A percentile compares a stretch with the other conserved stretches of the same genome.
These are phyloP conservation scores for Paraleonurus japonicus DNA, from an alignment of 257 asterid species.

Conservation along the genomic window DNA sequence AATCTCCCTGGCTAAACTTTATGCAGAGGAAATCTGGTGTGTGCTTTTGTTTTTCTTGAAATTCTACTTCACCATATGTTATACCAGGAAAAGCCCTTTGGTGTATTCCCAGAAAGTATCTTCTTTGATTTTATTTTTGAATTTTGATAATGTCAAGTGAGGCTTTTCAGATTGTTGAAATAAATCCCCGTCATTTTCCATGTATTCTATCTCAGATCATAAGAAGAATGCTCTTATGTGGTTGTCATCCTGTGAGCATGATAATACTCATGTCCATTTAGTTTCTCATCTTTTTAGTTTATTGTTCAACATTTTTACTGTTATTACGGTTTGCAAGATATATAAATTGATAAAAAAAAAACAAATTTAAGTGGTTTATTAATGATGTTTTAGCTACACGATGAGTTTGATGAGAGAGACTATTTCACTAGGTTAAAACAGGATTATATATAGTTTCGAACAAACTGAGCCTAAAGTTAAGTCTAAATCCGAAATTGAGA, in stretches of 20 bases:
- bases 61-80: not conserved
- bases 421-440: too few relatives aligned
- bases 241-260: not conserved
- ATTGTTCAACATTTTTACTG: not conserved
- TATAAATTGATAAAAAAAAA: too few relatives aligned
- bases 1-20: constrained; percentile 28
- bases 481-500: too few relatives aligned
- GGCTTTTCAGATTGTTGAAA: not conserved
- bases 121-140: not conserved
- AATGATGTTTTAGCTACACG: too few relatives aligned
- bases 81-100: not conserved
- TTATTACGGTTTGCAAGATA: too few relatives aligned
- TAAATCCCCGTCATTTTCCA: not conserved
- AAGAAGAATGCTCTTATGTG: not conserved
- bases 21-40: constrained; percentile 27
- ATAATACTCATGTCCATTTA: not conserved
- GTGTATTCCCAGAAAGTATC: not conserved
- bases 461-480: too few relatives aligned
- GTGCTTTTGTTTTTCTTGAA: constrained; percentile 6
- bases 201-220: not conserved
- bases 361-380: too few relatives aligned
- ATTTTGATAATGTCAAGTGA: not conserved
- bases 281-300: not conserved
- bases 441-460: too few relatives aligned
- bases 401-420: too few relatives aligned